phyloP scores from a whole-genome alignment of 768 basidiomycete species.

The Lyophyllum decastes region DNA sequence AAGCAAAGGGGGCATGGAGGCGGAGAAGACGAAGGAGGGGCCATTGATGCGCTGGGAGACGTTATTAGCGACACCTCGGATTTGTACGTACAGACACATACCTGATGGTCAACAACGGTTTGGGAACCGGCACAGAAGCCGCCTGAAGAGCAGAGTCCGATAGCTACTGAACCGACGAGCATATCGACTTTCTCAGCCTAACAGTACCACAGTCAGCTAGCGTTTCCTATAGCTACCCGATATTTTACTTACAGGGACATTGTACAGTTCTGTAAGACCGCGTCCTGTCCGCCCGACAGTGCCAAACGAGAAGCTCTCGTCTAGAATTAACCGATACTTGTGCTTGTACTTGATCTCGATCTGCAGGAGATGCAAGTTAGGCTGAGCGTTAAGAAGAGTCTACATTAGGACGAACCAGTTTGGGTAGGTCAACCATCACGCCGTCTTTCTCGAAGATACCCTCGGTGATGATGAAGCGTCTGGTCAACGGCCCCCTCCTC shows the following conservation, averaged over 20 bases:
- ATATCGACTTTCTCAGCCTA: slow-evolving; percentile 92
- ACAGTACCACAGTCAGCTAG: background rate
- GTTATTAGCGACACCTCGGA: background rate
- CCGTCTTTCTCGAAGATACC: slow-evolving; percentile 97
- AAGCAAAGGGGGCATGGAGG: slow-evolving; percentile 88
- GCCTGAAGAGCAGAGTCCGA: slow-evolving; percentile 78
- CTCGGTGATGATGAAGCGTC: slow-evolving; percentile 95
- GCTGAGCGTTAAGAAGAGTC: background rate
- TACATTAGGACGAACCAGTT: slow-evolving; percentile 62
- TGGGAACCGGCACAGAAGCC: slow-evolving; percentile 94
- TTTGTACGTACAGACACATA: slow-evolving; percentile 21
- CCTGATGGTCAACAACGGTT: slow-evolving; percentile 87
- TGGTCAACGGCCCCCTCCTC: slow-evolving; percentile 76
- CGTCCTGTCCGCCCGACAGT: slow-evolving; percentile 91
- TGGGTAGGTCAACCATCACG: slow-evolving; percentile 88
- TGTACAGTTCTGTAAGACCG: slow-evolving; percentile 92
- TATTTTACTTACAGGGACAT: slow-evolving; percentile 71
- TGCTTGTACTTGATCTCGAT: slow-evolving; percentile 93
- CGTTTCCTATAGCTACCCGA: background rate
- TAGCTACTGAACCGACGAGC: slow-evolving; percentile 89
- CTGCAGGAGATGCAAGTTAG: slow-evolving; percentile 35
- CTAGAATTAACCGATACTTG: slow-evolving; percentile 94
- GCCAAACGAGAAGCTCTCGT: slow-evolving; percentile 94
- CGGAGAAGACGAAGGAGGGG: slow-evolving; percentile 94
- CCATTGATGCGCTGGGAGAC: slow-evolving; percentile 84